Evolutionary conservation across 257 asterid species (phyloP).

Genomic region (Salvia splendens): DNA sequence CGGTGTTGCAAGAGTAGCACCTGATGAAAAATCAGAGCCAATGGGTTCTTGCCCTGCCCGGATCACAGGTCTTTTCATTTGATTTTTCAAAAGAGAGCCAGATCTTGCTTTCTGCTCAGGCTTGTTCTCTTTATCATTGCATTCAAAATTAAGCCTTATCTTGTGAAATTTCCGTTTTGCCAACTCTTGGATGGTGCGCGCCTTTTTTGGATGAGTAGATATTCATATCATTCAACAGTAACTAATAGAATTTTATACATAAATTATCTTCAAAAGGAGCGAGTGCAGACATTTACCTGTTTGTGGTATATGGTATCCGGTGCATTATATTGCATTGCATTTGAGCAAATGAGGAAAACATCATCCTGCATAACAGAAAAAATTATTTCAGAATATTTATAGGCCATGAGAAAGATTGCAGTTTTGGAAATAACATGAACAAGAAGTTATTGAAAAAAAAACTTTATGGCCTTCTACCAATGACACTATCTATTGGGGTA

Average conservation of each 20-base stretch:
- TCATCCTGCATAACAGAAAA: conserved; percentile 64
- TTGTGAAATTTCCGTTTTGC: conserved; percentile 78
- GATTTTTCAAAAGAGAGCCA: conserved; percentile 59
- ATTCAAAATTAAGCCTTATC: conserved; percentile 49
- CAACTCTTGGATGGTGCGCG: conserved; percentile 83
- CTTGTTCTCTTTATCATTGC: conserved; percentile 58
- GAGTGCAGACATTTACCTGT: conserved; percentile 56
- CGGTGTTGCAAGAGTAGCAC: conserved; percentile 69
- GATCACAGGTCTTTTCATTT: conserved; percentile 49
- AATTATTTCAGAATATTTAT: not conserved
- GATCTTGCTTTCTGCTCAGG: conserved; percentile 58
- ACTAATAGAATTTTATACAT: not conserved
- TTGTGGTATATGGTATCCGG: conserved; percentile 85
- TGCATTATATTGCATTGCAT: conserved; percentile 94
- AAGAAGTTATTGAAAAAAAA: not conserved
- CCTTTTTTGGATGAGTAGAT: conserved; percentile 50
- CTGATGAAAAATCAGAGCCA: conserved; percentile 91
- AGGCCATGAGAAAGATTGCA: not conserved
- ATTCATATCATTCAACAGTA: not conserved
- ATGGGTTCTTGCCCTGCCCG: conserved; percentile 63
- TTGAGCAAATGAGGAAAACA: conserved; percentile 80
- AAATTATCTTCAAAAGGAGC: not conserved
- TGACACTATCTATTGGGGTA: not conserved
- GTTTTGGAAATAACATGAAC: not conserved
- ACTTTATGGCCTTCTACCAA: conserved; percentile 5